These are phyloP conservation scores for Juncus effusus DNA, from an alignment of 176 grass and related monocot species.

Conservation along the genomic window DNA sequence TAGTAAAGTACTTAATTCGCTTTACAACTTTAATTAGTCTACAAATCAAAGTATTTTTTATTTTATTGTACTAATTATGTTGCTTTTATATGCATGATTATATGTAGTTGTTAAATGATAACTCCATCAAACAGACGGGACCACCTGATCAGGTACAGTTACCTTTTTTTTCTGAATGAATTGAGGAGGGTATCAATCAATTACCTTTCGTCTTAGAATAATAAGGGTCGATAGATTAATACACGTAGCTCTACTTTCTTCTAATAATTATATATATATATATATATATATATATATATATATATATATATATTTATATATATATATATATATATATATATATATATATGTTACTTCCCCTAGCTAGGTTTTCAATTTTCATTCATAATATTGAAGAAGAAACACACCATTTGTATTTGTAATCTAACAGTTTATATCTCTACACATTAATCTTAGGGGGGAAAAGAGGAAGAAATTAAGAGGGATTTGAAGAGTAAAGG, in stretches of 20 bases:
- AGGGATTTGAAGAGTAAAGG: conserved; percentile 77
- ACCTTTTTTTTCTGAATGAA: neutral
- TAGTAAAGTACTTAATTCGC: neutral
- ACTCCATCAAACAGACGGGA: conserved; percentile 8
- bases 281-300: too few relatives aligned
- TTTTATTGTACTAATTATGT: conserved; percentile 10
- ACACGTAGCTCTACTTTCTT: too few relatives aligned
- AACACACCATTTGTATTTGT: neutral
- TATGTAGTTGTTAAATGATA: conserved; percentile 29
- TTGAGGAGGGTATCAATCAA: neutral
- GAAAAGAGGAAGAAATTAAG: conserved; percentile 36
- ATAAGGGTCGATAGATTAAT: too few relatives aligned
- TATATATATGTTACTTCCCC: too few relatives aligned
- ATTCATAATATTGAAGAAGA: too few relatives aligned
- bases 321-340: too few relatives aligned
- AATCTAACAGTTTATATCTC: neutral
- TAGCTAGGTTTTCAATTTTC: too few relatives aligned
- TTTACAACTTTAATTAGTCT: neutral
- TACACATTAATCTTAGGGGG: conserved; percentile 28
- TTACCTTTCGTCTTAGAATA: neutral
- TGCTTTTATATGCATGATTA: conserved; percentile 10
- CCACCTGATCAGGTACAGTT: conserved; percentile 17
- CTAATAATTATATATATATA: too few relatives aligned
- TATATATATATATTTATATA: too few relatives aligned
- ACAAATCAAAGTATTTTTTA: neutral